Conservation (phyloP, 495 filamentous ascomycete genomes). For the Glarea lozoyensis region DNA sequence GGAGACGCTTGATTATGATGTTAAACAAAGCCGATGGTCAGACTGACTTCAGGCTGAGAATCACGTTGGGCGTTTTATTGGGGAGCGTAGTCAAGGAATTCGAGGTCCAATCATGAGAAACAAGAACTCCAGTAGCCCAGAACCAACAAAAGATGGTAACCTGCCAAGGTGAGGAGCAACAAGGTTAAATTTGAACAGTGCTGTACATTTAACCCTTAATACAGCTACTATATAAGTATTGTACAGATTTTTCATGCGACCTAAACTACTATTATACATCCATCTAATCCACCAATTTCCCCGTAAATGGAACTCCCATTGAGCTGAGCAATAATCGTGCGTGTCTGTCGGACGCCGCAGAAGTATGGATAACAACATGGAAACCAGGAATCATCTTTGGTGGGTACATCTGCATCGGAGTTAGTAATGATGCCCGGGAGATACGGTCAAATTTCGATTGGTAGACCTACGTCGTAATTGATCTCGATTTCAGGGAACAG, state of each 20-base stretch:
- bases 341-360: slow-evolving; percentile 81
- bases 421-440: slow-evolving; percentile 5
- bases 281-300: slow-evolving; percentile 49
- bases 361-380: slow-evolving; percentile 79
- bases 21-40: no score
- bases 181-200: no score
- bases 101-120: no score
- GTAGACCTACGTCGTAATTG: slow-evolving; percentile 75
- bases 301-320: slow-evolving; percentile 78
- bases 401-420: slow-evolving; percentile 52
- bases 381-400: slow-evolving; percentile 90
- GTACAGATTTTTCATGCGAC: background rate
- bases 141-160: no score
- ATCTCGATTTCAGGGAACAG: slow-evolving; percentile 88
- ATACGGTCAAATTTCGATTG: no score
- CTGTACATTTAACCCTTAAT: background rate
- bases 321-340: slow-evolving; percentile 77
- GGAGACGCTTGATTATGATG: no score
- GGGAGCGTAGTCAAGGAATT: no score
- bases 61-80: no score
- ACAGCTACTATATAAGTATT: slow-evolving; percentile 3
- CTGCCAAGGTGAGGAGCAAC: no score
- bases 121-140: no score
- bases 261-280: background rate
- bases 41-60: no score